phyloP scores from a whole-genome alignment of 176 grass and related monocot species.

The Triticum monococcum region DNA sequence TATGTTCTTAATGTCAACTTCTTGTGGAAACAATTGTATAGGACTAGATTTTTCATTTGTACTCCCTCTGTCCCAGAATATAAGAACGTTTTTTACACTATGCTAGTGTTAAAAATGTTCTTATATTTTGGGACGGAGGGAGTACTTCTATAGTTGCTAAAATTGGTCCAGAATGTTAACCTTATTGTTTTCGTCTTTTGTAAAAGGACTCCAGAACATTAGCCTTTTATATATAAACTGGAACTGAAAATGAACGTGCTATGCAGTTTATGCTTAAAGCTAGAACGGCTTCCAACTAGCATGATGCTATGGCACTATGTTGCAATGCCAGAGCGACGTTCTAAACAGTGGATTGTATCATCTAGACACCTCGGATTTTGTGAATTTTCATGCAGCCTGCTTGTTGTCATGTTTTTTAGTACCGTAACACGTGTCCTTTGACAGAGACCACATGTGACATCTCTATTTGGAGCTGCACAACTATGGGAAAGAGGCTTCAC shows the following conservation, averaged over 20 bases:
- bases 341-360: background rate
- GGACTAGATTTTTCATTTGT: background rate
- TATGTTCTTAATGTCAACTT: background rate
- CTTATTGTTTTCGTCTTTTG: background rate
- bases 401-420: slow-evolving; percentile 24
- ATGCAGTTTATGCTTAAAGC: background rate
- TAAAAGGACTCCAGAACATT: background rate
- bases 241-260: background rate
- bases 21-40: background rate
- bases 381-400: background rate
- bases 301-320: background rate
- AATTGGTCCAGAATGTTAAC: background rate
- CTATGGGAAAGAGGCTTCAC: slow-evolving; percentile 87
- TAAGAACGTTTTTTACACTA: too few relatives aligned
- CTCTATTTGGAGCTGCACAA: slow-evolving; percentile 84
- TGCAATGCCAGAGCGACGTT: background rate
- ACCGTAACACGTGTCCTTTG: slow-evolving; percentile 23
- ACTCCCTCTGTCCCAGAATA: too few relatives aligned
- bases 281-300: background rate
- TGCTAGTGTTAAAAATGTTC: too few relatives aligned
- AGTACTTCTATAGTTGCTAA: background rate
- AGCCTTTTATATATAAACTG: background rate
- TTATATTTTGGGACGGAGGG: too few relatives aligned
- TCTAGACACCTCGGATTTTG: background rate
- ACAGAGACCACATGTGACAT: slow-evolving; percentile 93